Base-by-base conservation (phyloP, 2,329 filamentous ascomycete species). In the Endothia cerciana region DNA sequence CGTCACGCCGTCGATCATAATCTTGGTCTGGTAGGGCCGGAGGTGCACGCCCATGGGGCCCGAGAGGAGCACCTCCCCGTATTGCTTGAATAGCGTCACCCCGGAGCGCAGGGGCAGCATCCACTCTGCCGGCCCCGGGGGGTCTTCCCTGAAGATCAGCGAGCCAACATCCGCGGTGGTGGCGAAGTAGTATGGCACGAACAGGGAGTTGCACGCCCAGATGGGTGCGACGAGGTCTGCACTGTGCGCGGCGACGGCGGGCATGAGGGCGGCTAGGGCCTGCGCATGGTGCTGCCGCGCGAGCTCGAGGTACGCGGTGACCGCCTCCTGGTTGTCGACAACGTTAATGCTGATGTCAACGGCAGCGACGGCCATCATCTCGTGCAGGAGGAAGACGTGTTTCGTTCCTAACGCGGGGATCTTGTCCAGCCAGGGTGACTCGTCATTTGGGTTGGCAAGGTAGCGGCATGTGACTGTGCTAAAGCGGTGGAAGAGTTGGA, bases 401-500 rank as follows among this genome's bases (percentile, higher is more conserved):
- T 64, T 41, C 60, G 70, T 69, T 8, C 71, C 71, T 36, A 74
- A 62, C 11, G 69, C 68, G 1, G 68, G 61, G 10, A 74, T 65
- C 19, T 30, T 28, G 30, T 70, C 69, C 3, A 62, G 64, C 71
- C 70, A 74, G 15, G 71, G 68, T 2, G 61, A 58, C 15, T 63
- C 33, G 2, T 67, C 65, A 2, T 65, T 59, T 22, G 57, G 64
- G 61, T 72, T 70, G 17, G 70, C 68, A 15, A 72, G 70, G 13
- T 65, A 67, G 25, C 68, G 25, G 2, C 70, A 66, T 25, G 68
- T 69, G 8, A 64, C 59, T 25, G 60, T 65, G 65, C 57, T 67
- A 62, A 71, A 74, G 56, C 72, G 71, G 30, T 68, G 70, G 63
- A 69, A 73, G 40, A 74, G 66, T 4, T 66, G 59, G 36, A 73